Percentiles rank a stretch among this genome's conserved stretches.
Conservation (phyloP, 106 monocot species). For the Narthecium ossifragum region DNA sequence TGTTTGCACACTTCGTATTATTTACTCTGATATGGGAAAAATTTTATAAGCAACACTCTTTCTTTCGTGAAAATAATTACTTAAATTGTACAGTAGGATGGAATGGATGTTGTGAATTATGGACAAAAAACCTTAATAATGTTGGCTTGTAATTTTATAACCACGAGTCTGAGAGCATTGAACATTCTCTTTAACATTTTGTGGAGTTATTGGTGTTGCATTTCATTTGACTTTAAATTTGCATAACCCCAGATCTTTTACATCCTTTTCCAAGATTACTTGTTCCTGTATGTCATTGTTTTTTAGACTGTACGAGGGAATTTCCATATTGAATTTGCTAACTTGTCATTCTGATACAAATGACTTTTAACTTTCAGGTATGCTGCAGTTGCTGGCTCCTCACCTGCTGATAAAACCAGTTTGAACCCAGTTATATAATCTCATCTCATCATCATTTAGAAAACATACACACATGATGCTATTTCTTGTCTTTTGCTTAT, state of each 20-base stretch:
- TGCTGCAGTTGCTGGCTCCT: slow-evolving; percentile 73
- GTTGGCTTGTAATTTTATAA: no score
- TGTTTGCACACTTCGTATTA: neutral
- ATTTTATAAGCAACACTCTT: neutral
- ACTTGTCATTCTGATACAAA: slow-evolving; percentile 10
- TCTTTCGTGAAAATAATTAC: neutral
- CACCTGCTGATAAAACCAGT: slow-evolving; percentile 58
- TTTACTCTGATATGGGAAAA: slow-evolving; percentile 4
- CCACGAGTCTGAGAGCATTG: no score
- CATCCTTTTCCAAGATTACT: no score
- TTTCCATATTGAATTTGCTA: neutral
- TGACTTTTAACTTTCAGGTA: slow-evolving; percentile 59
- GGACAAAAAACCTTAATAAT: no score
- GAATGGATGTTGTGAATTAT: no score
- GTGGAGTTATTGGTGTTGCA: no score
- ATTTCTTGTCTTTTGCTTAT: neutral
- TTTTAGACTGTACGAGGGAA: neutral
- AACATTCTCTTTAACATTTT: no score
- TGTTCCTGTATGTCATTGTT: neutral
- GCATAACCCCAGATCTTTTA: no score
- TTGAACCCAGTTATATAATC: slow-evolving; percentile 57
- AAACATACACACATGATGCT: neutral
- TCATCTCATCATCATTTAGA: neutral
- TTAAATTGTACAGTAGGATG: no score
- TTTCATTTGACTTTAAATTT: no score